A percentile compares a stretch with the other conserved stretches of the same genome.
Conservation (phyloP, 2,329 filamentous ascomycete species). For the Keithomyces neogunnii region DNA sequence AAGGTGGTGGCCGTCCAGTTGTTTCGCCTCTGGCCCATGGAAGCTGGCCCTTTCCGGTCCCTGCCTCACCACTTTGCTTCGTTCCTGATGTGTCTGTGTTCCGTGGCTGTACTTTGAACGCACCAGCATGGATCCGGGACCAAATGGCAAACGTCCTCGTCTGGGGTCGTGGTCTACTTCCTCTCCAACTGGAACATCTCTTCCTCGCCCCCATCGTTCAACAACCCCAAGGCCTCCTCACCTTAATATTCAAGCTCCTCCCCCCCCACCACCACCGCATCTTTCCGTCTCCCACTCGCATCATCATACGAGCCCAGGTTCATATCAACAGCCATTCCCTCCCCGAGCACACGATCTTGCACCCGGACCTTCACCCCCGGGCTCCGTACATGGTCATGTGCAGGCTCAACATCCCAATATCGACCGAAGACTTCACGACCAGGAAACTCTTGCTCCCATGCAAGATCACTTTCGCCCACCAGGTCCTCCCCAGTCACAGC, state of each 20-base stretch:
- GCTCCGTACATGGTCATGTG: conserved; percentile 20
- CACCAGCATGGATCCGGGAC: conserved; percentile 52
- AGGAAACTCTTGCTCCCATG: conserved; percentile 44
- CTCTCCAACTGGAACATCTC: conserved; percentile 37
- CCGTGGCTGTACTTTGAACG: conserved; percentile 26
- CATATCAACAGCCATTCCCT: conserved; percentile 33
- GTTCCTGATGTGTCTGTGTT: conserved; percentile 26
- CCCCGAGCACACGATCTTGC: conserved; percentile 24
- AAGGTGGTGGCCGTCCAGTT: conserved; percentile 9
- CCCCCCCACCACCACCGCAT: conserved; percentile 13
- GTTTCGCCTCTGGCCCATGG: conserved; percentile 18
- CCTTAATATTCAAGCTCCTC: conserved; percentile 7
- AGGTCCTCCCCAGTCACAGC: conserved; percentile 13
- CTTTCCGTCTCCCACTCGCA: conserved; percentile 13
- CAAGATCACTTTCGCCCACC: conserved; percentile 40
- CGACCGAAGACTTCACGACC: conserved; percentile 50
- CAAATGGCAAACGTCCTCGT: conserved; percentile 51
- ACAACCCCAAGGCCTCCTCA: conserved; percentile 13
- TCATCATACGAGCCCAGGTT: conserved; percentile 24
- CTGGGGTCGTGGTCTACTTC: conserved; percentile 41
- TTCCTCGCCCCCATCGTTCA: conserved; percentile 35
- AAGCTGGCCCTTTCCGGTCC: conserved; percentile 26
- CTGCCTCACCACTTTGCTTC: conserved; percentile 25
- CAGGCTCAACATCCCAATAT: conserved; percentile 30
- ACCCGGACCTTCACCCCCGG: conserved; percentile 18